These are phyloP conservation scores for Neofusicoccum ribis DNA, from an alignment of 2,329 filamentous ascomycete genomes.

Conservation along the genomic window DNA sequence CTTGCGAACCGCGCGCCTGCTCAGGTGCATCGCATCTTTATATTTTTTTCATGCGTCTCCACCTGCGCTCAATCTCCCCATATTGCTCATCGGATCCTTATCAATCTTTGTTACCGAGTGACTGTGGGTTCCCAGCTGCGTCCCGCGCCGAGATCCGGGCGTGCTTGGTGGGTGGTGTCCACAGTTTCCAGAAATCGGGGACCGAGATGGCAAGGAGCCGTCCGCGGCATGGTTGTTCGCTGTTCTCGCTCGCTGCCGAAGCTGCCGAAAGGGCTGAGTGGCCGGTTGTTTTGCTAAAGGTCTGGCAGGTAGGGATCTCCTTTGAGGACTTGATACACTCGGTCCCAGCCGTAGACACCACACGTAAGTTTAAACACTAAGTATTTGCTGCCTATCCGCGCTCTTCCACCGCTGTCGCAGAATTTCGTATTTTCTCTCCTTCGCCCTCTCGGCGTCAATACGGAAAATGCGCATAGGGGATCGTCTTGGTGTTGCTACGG, in stretches of 20 bases:
- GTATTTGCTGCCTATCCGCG: neutral
- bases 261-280: neutral
- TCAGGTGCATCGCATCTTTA: neutral
- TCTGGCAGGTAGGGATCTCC: neutral
- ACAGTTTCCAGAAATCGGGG: neutral
- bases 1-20: conserved; percentile 1
- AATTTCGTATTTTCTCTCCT: neutral
- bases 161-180: neutral
- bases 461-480: neutral
- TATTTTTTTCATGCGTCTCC: neutral
- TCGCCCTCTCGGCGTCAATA: neutral
- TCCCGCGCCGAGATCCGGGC: neutral
- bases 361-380: neutral
- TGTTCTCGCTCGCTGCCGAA: neutral
- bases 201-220: neutral
- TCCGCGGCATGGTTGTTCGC: neutral
- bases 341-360: neutral
- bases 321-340: neutral
- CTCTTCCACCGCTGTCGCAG: neutral
- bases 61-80: neutral
- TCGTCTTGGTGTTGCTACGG: neutral
- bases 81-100: conserved; percentile 1
- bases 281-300: neutral
- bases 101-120: neutral
- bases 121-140: neutral